A percentile compares a stretch with the other conserved stretches of the same genome.
phyloP scores from a whole-genome alignment of 176 grass and related monocot species.

The Triticum monococcum region DNA sequence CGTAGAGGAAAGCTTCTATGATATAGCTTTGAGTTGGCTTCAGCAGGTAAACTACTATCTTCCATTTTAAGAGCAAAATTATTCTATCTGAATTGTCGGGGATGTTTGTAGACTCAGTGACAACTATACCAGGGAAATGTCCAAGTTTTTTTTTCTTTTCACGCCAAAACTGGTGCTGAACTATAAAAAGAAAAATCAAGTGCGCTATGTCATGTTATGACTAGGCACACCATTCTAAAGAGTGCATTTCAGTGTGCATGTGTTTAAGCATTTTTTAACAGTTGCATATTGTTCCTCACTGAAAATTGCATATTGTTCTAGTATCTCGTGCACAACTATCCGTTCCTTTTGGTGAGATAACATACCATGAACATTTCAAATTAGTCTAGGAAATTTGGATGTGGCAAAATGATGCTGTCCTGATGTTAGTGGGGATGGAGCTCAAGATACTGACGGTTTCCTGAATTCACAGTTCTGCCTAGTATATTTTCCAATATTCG shows the following conservation, averaged over 20 bases:
- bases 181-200: not conserved
- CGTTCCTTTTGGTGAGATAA: not conserved
- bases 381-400: not conserved
- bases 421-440: conserved; percentile 4
- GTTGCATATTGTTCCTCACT: not conserved
- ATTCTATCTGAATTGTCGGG: conserved; percentile 4
- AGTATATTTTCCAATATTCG: not conserved
- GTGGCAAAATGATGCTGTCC: not conserved
- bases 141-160: not conserved
- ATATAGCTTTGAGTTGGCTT: conserved; percentile 86
- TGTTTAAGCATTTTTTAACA: not conserved
- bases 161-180: conserved; percentile 19
- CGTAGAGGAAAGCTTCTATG: conserved; percentile 87
- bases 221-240: not conserved
- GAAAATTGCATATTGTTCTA: not conserved
- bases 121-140: conserved; percentile 17
- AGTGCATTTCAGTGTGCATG: not conserved
- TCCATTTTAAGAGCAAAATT: conserved; percentile 12
- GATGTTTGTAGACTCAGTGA: not conserved
- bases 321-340: not conserved
- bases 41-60: conserved; percentile 72
- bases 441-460: not conserved
- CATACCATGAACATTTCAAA: not conserved
- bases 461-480: not conserved
- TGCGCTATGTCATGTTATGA: not conserved